These are phyloP conservation scores for Alternaria incomplexa DNA, from an alignment of 2,329 filamentous ascomycete species.

Conservation along the genomic window DNA sequence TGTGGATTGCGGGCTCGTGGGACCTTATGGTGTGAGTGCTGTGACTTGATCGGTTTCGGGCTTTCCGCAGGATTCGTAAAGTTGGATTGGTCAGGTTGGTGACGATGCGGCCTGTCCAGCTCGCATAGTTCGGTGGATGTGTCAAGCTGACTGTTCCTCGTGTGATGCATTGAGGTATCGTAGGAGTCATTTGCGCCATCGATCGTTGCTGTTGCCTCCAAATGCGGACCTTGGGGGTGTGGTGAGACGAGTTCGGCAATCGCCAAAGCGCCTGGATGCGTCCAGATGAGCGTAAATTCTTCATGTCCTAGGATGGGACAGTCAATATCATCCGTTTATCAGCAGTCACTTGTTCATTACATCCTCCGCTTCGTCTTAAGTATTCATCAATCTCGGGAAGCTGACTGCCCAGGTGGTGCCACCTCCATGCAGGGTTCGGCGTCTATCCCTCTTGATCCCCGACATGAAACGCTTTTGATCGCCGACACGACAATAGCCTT, in stretches of 20 bases:
- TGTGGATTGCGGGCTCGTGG: slow-evolving; percentile 22
- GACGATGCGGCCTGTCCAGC: neutral
- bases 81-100: neutral
- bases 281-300: neutral
- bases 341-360: neutral
- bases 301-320: neutral
- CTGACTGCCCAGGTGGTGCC: neutral
- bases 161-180: neutral
- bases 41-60: neutral
- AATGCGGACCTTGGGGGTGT: neutral
- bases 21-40: neutral
- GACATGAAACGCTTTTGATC: neutral
- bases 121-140: neutral
- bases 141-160: neutral
- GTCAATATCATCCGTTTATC: neutral
- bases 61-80: neutral
- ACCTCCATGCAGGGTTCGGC: neutral
- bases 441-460: neutral
- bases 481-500: neutral
- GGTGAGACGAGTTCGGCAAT: neutral
- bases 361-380: neutral
- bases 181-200: neutral
- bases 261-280: neutral
- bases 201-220: neutral
- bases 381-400: neutral